Percentiles rank a stretch among this genome's conserved stretches.
These are phyloP conservation scores for Kalmanozyma brasiliensis DNA, from an alignment of 1,284 basidiomycete species.

Conservation along the genomic window DNA sequence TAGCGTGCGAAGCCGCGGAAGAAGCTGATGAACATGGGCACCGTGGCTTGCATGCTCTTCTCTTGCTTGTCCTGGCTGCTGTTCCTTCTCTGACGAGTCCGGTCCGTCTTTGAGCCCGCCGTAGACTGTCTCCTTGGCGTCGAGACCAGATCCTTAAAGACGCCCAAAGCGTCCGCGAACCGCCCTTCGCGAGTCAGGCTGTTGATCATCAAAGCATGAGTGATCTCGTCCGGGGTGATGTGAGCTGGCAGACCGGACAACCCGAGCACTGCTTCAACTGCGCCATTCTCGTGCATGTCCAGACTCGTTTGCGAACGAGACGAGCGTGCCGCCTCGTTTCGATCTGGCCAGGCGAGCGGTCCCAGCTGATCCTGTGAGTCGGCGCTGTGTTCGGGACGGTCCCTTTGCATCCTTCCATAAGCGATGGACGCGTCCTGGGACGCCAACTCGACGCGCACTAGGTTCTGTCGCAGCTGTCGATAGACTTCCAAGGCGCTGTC, in stretches of 20 bases:
- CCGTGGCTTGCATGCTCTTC: constrained; percentile 21
- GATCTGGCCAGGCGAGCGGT: constrained; percentile 24
- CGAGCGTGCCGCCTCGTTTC: background rate
- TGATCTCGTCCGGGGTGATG: constrained; percentile 29
- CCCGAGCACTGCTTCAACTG: constrained; percentile 13
- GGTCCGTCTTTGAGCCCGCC: background rate
- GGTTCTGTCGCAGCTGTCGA: constrained; percentile 36
- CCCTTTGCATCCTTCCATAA: constrained; percentile 3
- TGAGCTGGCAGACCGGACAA: constrained; percentile 11
- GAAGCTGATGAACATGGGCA: constrained; percentile 40
- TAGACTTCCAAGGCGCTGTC: constrained; percentile 32
- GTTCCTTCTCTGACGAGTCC: background rate
- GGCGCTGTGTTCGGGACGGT: background rate
- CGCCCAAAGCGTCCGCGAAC: constrained; percentile 35
- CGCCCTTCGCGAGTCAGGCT: constrained; percentile 28
- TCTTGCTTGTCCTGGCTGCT: constrained; percentile 1
- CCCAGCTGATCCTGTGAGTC: background rate
- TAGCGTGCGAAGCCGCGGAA: constrained; percentile 37
- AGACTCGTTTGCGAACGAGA: background rate
- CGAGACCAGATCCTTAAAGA: constrained; percentile 41
- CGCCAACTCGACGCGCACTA: constrained; percentile 25
- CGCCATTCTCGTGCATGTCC: constrained; percentile 1
- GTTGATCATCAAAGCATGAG: constrained; percentile 36
- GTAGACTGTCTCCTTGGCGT: constrained; percentile 11
- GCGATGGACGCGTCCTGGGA: constrained; percentile 9